Evolutionary conservation across 805 yeast species (phyloP).

Genomic region (Komagataella phaffii): DNA sequence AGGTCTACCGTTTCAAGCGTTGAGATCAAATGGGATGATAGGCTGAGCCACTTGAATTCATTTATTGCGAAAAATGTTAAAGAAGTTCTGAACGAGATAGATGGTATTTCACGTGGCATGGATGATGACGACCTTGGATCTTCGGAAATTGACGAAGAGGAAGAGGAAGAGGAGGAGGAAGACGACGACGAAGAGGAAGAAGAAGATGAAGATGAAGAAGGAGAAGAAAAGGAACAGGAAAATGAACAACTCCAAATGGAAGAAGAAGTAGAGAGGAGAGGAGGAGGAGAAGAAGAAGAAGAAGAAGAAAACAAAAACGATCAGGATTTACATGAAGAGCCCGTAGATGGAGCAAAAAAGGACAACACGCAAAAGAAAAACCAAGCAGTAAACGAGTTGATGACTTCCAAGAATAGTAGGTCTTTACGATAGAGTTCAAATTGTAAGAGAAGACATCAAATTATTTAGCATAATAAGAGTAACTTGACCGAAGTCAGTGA

Average conservation of each 20-base stretch:
- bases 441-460: not conserved
- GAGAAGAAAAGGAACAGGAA: not conserved
- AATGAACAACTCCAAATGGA: constrained; percentile 2
- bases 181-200: constrained; percentile 46
- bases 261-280: constrained; percentile 37
- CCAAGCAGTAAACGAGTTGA: no score
- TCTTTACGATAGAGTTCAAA: not conserved
- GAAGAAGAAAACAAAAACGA: constrained; percentile 2
- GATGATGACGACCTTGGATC: constrained; percentile 13
- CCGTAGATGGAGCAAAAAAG: not conserved
- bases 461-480: not conserved
- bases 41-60: constrained; percentile 9
- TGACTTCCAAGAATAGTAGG: no score
- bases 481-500: not conserved
- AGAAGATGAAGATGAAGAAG: constrained; percentile 36
- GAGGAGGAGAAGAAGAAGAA: constrained; percentile 50
- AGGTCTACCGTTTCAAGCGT: constrained; percentile 8
- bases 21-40: constrained; percentile 15
- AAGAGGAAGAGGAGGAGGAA: constrained; percentile 1
- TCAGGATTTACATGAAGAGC: not conserved
- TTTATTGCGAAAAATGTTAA: constrained; percentile 11
- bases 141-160: not conserved
- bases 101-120: constrained; percentile 12
- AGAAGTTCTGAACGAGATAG: constrained; percentile 6
- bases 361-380: no score